These are phyloP conservation scores for Pichia scutulata DNA, from an alignment of 805 yeast genomes.

Conservation along the genomic window DNA sequence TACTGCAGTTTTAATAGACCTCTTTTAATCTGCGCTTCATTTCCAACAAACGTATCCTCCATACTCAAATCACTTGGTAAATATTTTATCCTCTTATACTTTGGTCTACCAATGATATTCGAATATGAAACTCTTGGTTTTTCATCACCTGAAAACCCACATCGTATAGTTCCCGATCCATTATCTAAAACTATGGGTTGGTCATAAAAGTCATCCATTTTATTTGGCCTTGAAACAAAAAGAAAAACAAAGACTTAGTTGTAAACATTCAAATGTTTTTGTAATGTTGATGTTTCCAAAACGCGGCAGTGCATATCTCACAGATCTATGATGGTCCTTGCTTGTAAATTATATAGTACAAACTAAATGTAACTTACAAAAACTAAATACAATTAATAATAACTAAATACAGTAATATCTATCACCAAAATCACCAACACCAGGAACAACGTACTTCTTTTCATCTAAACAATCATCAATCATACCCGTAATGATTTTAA, in stretches of 20 bases:
- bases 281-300: too few species aligned
- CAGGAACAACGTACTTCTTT: constrained; percentile 81
- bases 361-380: too few species aligned
- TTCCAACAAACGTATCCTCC: constrained; percentile 63
- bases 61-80: constrained; percentile 60
- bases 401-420: constrained; percentile 81
- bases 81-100: constrained; percentile 56
- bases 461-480: constrained; percentile 84
- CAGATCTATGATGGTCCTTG: too few species aligned
- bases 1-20: constrained; percentile 67
- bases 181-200: constrained; percentile 76
- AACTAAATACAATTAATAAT: too few species aligned
- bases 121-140: constrained; percentile 62
- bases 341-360: too few species aligned
- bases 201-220: constrained; percentile 35
- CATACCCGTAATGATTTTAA: constrained; percentile 89
- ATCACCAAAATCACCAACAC: constrained; percentile 97
- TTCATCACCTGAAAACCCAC: constrained; percentile 92
- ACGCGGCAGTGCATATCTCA: neutral
- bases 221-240: neutral
- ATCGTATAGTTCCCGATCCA: constrained; percentile 79
- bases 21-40: constrained; percentile 62
- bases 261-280: neutral
- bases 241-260: neutral
- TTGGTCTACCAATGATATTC: constrained; percentile 69